Evolutionary conservation across 805 yeast species (phyloP).

Genomic region (Yarrowia deformans): DNA sequence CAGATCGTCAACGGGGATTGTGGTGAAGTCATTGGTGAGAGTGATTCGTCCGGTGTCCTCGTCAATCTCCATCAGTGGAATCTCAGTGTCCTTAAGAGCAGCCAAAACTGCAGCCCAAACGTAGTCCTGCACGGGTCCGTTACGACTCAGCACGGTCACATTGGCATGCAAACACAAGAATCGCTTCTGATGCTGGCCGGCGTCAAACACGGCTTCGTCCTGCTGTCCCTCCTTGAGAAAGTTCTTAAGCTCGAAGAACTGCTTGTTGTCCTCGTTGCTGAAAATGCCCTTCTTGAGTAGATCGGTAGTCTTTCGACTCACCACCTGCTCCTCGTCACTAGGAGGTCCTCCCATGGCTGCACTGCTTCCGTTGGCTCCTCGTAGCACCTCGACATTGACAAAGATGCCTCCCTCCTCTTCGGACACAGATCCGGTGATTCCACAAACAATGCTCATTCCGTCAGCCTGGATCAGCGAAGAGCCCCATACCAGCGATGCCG

Average conservation of each 20-base stretch:
- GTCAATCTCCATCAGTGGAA: constrained; percentile 75
- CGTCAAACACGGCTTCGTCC: constrained; percentile 50
- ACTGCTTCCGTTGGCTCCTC: constrained; percentile 50
- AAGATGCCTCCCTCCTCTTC: constrained; percentile 42
- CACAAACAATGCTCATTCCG: constrained; percentile 71
- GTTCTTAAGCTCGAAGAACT: constrained; percentile 46
- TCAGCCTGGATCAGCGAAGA: constrained; percentile 75
- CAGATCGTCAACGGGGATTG: constrained; percentile 19
- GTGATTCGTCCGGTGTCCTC: constrained; percentile 52
- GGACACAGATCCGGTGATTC: constrained; percentile 43
- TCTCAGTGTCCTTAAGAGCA: constrained; percentile 64
- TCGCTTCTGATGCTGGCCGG: constrained; percentile 41
- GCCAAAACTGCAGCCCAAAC: constrained; percentile 72
- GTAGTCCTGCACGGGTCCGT: constrained; percentile 82
- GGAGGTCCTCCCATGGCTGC: constrained; percentile 42
- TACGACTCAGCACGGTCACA: constrained; percentile 76
- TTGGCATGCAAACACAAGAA: constrained; percentile 72
- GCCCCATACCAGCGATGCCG: constrained; percentile 57
- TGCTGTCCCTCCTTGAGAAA: constrained; percentile 46
- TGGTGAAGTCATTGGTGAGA: constrained; percentile 13
- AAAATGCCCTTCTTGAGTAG: constrained; percentile 64
- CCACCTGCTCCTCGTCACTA: constrained; percentile 46
- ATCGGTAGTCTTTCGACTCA: constrained; percentile 65
- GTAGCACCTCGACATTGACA: constrained; percentile 45
- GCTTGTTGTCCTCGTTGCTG: constrained; percentile 54